Conservation (phyloP, 2,329 filamentous ascomycete species). For the Aspergillus sp. region DNA sequence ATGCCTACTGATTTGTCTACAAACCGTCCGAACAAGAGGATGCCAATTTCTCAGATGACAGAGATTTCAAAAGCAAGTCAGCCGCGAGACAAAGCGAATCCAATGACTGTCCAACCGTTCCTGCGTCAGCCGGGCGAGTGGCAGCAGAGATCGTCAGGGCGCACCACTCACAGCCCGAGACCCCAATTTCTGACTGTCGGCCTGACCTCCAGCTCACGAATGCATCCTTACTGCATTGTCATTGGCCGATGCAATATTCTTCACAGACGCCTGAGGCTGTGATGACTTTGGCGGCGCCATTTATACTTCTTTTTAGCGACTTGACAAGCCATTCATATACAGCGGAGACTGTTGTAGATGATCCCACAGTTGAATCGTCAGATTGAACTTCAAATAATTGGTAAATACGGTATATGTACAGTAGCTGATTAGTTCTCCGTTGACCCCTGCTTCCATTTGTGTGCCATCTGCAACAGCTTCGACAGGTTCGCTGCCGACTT, state of each 20-base stretch:
- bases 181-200: neutral
- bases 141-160: neutral
- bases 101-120: neutral
- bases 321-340: neutral
- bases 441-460: constrained; percentile 79
- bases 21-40: neutral
- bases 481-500: constrained; percentile 81
- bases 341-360: neutral
- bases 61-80: neutral
- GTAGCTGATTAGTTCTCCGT: neutral
- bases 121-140: constrained; percentile 4
- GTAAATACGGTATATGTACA: neutral
- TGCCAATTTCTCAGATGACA: neutral
- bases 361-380: neutral
- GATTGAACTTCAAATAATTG: neutral
- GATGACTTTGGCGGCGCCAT: neutral
- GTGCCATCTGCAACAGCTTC: constrained; percentile 81
- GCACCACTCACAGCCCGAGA: neutral
- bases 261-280: neutral
- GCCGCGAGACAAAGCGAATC: neutral
- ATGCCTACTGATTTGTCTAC: neutral
- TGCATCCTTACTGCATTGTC: neutral
- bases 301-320: neutral
- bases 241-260: constrained; percentile 2
- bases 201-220: constrained; percentile 4